Evolutionary conservation across 2,329 filamentous ascomycete species (phyloP), one percentile per base, ranked within the genome.

Genomic region (Huntiella moniliformis): DNA sequence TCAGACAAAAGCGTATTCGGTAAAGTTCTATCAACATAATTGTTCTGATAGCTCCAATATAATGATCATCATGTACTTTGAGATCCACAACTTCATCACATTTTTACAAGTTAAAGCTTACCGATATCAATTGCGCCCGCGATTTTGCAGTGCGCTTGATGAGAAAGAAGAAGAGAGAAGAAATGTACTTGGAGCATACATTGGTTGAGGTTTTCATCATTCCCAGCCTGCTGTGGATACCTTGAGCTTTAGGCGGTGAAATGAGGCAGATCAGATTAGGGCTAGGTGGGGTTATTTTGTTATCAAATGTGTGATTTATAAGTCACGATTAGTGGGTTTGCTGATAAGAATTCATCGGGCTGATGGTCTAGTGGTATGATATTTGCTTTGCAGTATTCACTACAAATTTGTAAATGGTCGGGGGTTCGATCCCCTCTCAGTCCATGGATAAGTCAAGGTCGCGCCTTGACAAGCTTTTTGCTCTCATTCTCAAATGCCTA

Each of bases 41-140:
- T 49, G 63, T 48, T 71, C 64, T 76, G 79, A 83, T 77, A 82
- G 79, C 79, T 83, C 79, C 79, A 83, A 82, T 82, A 80, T 66
- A 56, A 52, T 56, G 53, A 54, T 64, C 66, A 69, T 70, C 67
- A 70, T 52, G 46, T 51, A 58, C 56, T 51, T 48, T 51, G 46
- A 55, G 53, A 54, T 42, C 16, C 12, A n/a, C 34, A 7, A n/a
- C 2, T 5, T 32, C 40, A 22, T 34, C 7, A 18, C n/a, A 35
- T 41, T 17, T 16, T 41, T 22, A 35, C 12, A 28, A 38, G 12
- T 28, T 8, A 17, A 34, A 22, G 37, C 42, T 45, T 48, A 45
- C 42, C 46, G 42, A 32, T 39, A 11, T 37, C 3, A 31, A 31
- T 44, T 44, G 18, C 42, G 10, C 15, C 22, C 11, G 22, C 31